Evolutionary conservation across 1,139 yeast genomes (phyloP).

Genomic region (Nakaseomyces uthaithaninus): DNA sequence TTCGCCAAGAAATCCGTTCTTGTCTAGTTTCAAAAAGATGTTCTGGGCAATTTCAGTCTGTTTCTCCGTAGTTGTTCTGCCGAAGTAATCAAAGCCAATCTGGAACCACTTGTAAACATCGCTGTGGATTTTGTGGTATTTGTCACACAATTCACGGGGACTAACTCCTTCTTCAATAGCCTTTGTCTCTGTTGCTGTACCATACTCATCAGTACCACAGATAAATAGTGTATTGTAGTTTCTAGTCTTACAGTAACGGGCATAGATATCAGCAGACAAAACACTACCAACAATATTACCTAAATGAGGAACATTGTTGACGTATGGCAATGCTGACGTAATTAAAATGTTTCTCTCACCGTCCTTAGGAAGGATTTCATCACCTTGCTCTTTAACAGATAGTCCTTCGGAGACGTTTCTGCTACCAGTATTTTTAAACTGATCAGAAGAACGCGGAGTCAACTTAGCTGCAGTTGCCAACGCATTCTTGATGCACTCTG

Average conservation of each 20-base stretch:
- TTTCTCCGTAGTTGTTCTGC: slow-evolving; percentile 85
- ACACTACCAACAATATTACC: slow-evolving; percentile 97
- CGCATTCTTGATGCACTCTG: slow-evolving; percentile 38
- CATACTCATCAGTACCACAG: slow-evolving; percentile 98
- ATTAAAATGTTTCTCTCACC: slow-evolving; percentile 74
- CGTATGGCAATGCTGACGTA: slow-evolving; percentile 96
- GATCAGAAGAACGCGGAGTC: slow-evolving; percentile 32
- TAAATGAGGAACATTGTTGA: slow-evolving; percentile 94
- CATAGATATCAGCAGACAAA: slow-evolving; percentile 85
- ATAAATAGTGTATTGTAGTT: slow-evolving; percentile 77
- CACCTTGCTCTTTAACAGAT: slow-evolving; percentile 29
- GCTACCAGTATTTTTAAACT: slow-evolving; percentile 51
- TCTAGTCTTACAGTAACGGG: slow-evolving; percentile 84
- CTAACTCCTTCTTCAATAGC: slow-evolving; percentile 89
- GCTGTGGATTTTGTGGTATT: slow-evolving; percentile 76
- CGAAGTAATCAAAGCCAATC: slow-evolving; percentile 88
- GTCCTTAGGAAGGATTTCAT: slow-evolving; percentile 49
- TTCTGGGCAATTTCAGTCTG: slow-evolving; percentile 97
- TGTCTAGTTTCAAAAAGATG: slow-evolving; percentile 64
- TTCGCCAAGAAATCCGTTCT: slow-evolving; percentile 76
- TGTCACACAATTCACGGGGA: slow-evolving; percentile 83
- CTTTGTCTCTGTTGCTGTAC: slow-evolving; percentile 98
- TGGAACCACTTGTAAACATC: slow-evolving; percentile 96
- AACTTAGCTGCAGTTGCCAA: slow-evolving; percentile 30
- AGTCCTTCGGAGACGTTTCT: slow-evolving; percentile 40